Conservation (phyloP, 2,329 filamentous ascomycete genomes). For the Sporothrix humicola region DNA sequence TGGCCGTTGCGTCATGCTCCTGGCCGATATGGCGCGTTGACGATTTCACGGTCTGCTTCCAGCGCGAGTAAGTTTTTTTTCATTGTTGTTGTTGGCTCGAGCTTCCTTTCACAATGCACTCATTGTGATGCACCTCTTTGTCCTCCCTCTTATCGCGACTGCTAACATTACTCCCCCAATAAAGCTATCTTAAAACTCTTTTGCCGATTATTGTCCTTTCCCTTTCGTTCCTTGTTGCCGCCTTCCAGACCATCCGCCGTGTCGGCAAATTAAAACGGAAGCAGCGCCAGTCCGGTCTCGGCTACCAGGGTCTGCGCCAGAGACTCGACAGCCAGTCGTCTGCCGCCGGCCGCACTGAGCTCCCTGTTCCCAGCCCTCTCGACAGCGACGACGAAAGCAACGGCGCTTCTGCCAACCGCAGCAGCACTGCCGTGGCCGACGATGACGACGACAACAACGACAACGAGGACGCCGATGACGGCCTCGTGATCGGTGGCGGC, state of each 20-base stretch:
- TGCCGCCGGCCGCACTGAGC: conserved; percentile 54
- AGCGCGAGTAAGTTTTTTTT: conserved; percentile 64
- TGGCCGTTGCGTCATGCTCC: conserved; percentile 60
- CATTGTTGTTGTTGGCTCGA: neutral
- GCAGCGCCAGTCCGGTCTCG: conserved; percentile 3
- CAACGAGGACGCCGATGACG: conserved; percentile 61
- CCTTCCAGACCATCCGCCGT: conserved; percentile 61
- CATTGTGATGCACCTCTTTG: conserved; percentile 12
- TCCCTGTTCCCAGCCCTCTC: conserved; percentile 52
- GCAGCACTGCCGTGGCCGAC: conserved; percentile 47
- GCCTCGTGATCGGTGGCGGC: conserved; percentile 62
- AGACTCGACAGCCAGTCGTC: conserved; percentile 35
- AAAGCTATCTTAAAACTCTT: conserved; percentile 77
- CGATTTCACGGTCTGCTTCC: conserved; percentile 68
- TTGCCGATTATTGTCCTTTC: conserved; percentile 75
- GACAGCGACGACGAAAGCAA: conserved; percentile 61
- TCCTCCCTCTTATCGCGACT: neutral
- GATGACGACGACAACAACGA: conserved; percentile 59
- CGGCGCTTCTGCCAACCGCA: conserved; percentile 57
- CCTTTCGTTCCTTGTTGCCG: conserved; percentile 71
- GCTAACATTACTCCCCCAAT: conserved; percentile 31
- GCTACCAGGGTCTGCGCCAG: conserved; percentile 33
- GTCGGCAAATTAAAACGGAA: conserved; percentile 57
- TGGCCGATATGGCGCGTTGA: conserved; percentile 68
- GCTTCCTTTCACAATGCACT: neutral